phyloP scores from a whole-genome alignment of 2,329 filamentous ascomycete genomes.

The Furcasterigmium furcatum region DNA sequence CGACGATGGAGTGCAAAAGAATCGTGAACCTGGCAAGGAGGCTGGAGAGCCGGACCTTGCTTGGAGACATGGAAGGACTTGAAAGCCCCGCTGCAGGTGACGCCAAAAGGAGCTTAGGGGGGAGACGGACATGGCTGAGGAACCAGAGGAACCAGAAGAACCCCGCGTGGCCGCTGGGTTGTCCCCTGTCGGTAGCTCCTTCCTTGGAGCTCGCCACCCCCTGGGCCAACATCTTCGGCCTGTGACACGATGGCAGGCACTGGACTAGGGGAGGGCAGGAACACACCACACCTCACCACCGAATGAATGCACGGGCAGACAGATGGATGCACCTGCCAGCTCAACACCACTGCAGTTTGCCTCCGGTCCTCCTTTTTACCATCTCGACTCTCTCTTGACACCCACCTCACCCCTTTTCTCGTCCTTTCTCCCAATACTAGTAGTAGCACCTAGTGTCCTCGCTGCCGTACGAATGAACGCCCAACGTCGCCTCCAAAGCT shows the following conservation, averaged over 20 bases:
- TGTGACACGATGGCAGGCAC: no score
- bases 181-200: neutral
- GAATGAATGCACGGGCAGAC: no score
- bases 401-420: neutral
- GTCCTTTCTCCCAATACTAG: conserved; percentile 2
- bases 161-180: neutral
- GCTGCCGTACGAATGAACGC: neutral
- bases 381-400: no score
- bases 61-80: neutral
- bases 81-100: neutral
- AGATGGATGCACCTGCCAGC: no score
- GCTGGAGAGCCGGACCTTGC: neutral
- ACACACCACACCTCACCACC: no score
- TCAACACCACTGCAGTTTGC: no score
- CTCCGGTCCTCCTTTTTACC: no score
- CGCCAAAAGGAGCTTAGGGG: neutral
- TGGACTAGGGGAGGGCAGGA: no score
- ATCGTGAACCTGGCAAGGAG: neutral
- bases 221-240: no score
- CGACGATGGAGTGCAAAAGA: no score
- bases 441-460: no score
- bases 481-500: neutral
- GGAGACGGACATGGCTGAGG: no score
- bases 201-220: neutral
- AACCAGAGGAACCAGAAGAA: neutral